Evolutionary conservation across 2,329 filamentous ascomycete genomes (phyloP), one percentile per base, ranked within the genome.

Genomic region (Beauveria scarabaeidicola): DNA sequence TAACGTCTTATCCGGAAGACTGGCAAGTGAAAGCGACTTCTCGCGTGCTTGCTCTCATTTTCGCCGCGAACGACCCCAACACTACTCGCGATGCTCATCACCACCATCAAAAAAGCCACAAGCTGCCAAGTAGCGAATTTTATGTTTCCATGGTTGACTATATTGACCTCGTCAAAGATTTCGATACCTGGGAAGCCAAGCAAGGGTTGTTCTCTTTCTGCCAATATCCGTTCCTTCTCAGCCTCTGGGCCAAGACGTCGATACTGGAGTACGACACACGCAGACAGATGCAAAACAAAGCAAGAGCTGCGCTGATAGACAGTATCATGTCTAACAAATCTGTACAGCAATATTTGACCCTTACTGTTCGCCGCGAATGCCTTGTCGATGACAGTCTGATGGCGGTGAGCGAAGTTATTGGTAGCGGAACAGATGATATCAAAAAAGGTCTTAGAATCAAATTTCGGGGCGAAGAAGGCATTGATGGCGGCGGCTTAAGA

Each of bases 221-320:
- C 69, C 90, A 96, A 69, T 96, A 95, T 67, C 91, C 92, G 0
- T 95, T 96, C 67, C 86, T 96, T 65, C 78, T 97, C 44, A 96
- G 91, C 63, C 91, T 97, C 64, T 92, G 90, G 78, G 88, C 91
- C 29, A 97, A 97, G 73, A 96, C 94, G 61, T 88, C 88, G 64
- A 93, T 96, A 51, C 78, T 96, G 66, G 91, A 96, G 68, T 84
- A 95, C 67, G 92, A 97, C 72, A 90, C 91, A 8, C 84, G 87
- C 63, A 83, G 91, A 8, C 91, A 96, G 72, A 96, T 96, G 91
- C 87, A 91, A 68, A 85, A 84, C 63, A 93, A 91, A 70, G 91
- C 91, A 10, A 82, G 91, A 53, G 90, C 96, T 69, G 91, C 91
- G 2, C 96, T 96, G 71, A 95, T 96, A 68, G 88, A 92, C 70